Base-by-base conservation (phyloP, 2,329 filamentous ascomycete species). In the Aphanocladium album region DNA sequence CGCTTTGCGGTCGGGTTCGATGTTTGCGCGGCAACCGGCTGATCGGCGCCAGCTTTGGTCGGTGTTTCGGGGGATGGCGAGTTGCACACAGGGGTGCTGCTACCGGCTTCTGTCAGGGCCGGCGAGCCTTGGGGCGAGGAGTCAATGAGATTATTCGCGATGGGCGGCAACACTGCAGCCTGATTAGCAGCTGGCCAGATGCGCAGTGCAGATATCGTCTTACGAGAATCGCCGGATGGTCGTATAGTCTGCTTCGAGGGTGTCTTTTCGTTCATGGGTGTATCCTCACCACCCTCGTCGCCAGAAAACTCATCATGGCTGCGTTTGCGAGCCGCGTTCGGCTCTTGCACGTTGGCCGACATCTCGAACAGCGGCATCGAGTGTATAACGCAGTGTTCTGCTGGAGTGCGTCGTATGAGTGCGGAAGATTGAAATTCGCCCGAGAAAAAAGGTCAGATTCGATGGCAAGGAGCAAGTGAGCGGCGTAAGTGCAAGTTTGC, bases 331-430 rank as follows among this genome's bases (percentile, higher is more conserved):
- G 72, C 70, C 30, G 70, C 70, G 21, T 70, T 65, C 25, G 74
- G 70, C 66, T 80, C 78, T 67, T 77, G 75, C 33, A 80, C 73
- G 63, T 83, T 83, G 14, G 75, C 70, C 19, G 80, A 79, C 68
- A 81, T 73, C 57, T 76, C 72, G 49, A 76, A 71, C 27, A 83
- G 72, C 68, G 81, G 76, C 80, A 83, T 83, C 62, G 69, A 63
- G 46, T 12, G 23, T 45, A 14, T 55, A 7, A 14, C 25, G 33
- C 16, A 2, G n/a, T n/a, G n/a, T n/a, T n/a, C 33, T 6, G 12
- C 33, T 35, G 33, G 6, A 6, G 33, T 35, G 12, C 6, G 12
- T 35, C 12, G 12, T 35, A 35, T 35, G 33, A 35, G 33, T 35
- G 6, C 6, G 33, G 33, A 35, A 35, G 12, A 6, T 35, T 6